Percentiles rank a stretch among this genome's conserved stretches.
Conservation (phyloP, 2,329 filamentous ascomycete genomes). For the Botryotinia globosa region DNA sequence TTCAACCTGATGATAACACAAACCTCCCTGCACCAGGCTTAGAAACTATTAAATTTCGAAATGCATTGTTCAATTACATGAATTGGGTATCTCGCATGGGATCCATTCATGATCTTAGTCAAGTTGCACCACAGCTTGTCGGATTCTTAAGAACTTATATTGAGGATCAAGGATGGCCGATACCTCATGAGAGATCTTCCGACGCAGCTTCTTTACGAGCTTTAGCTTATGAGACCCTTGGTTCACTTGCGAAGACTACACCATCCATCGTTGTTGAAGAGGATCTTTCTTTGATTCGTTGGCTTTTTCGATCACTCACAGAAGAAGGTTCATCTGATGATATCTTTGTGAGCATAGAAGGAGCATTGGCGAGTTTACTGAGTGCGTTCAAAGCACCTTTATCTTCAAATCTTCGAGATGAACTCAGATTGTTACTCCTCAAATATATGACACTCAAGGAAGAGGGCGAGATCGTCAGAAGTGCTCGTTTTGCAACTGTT, state of each 20-base stretch:
- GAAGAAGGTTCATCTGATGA: conserved; percentile 72
- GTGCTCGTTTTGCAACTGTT: conserved; percentile 76
- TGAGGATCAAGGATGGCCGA: conserved; percentile 79
- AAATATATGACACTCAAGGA: conserved; percentile 61
- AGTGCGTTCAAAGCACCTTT: conserved; percentile 48
- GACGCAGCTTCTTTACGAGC: conserved; percentile 68
- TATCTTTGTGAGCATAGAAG: conserved; percentile 83
- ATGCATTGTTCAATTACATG: conserved; percentile 80
- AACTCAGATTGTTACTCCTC: conserved; percentile 54
- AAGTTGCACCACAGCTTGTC: conserved; percentile 67
- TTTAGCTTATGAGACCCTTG: conserved; percentile 87
- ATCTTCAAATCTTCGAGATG: conserved; percentile 38
- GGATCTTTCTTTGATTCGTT: conserved; percentile 58
- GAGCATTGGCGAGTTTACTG: conserved; percentile 77
- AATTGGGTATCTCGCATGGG: conserved; percentile 82
- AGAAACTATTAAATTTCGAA: conserved; percentile 75
- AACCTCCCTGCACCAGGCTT: conserved; percentile 38
- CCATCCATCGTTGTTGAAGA: conserved; percentile 53
- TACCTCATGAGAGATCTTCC: conserved; percentile 54
- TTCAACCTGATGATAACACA: conserved; percentile 47
- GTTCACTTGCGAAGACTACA: conserved; percentile 68
- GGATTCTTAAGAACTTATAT: conserved; percentile 70
- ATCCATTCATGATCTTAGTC: conserved; percentile 55
- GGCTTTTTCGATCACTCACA: conserved; percentile 80
- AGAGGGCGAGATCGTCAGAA: conserved; percentile 56